These are phyloP conservation scores for Lentinula raphanica DNA, from an alignment of 768 basidiomycete genomes.

Conservation along the genomic window DNA sequence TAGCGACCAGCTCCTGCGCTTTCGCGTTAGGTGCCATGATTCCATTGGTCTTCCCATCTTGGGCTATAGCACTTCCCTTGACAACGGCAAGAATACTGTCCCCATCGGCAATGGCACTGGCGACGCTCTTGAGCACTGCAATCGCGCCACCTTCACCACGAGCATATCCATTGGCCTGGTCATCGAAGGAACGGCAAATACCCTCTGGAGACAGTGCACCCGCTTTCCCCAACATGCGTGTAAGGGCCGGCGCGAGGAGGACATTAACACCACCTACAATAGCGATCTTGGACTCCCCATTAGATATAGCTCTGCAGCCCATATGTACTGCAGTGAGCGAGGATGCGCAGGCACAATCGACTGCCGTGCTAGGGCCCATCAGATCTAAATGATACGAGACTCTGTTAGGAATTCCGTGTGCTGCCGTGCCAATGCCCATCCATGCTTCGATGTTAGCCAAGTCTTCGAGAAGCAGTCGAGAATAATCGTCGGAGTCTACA, in stretches of 20 bases:
- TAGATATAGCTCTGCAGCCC: slow-evolving; percentile 28
- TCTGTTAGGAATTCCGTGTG: slow-evolving; percentile 23
- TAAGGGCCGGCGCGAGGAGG: slow-evolving; percentile 16
- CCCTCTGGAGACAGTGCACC: slow-evolving; percentile 26
- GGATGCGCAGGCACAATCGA: slow-evolving; percentile 35
- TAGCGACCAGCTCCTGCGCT: slow-evolving; percentile 26
- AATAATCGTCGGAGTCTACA: slow-evolving; percentile 1
- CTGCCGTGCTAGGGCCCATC: slow-evolving; percentile 29
- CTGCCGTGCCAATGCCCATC: slow-evolving; percentile 8
- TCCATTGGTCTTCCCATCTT: slow-evolving; percentile 22
- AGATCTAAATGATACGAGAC: slow-evolving; percentile 25
- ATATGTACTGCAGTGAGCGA: slow-evolving; percentile 33
- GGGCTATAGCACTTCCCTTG: slow-evolving; percentile 26
- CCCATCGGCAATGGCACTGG: slow-evolving; percentile 23
- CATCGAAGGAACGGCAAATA: slow-evolving; percentile 28
- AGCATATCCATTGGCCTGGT: slow-evolving; percentile 23
- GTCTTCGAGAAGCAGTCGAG: neutral
- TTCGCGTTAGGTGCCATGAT: slow-evolving; percentile 23
- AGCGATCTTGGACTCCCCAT: slow-evolving; percentile 32
- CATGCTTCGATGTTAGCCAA: neutral
- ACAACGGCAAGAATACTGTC: slow-evolving; percentile 29
- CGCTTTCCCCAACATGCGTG: slow-evolving; percentile 11
- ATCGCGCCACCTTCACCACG: slow-evolving; percentile 24
- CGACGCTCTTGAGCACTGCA: slow-evolving; percentile 23
- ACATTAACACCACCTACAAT: slow-evolving; percentile 29